Percentiles rank a stretch among this genome's conserved stretches.
phyloP scores from a whole-genome alignment of 495 filamentous ascomycete genomes.

The Diplogelasinospora grovesii region DNA sequence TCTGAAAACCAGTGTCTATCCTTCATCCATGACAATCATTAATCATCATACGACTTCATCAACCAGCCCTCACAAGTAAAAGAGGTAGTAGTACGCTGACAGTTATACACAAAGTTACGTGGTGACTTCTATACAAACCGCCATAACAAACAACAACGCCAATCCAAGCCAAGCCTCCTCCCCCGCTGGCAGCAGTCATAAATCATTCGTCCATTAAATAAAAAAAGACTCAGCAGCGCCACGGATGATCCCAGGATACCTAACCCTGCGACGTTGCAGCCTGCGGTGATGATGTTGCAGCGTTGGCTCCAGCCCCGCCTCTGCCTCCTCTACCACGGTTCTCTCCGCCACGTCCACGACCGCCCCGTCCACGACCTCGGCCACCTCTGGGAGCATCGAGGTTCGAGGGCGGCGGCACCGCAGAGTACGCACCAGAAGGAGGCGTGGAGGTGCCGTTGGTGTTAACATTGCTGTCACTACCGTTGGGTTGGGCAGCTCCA shows the following conservation, averaged over 20 bases:
- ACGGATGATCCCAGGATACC: background rate
- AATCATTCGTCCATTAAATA: background rate
- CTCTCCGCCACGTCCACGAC: conserved; percentile 17
- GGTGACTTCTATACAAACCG: too few relatives aligned
- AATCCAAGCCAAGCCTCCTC: too few relatives aligned
- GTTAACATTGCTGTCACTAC: conserved; percentile 18
- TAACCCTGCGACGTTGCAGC: conserved; percentile 2
- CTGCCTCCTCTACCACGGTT: conserved; percentile 18
- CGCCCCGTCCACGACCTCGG: conserved; percentile 29
- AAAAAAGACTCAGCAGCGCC: background rate
- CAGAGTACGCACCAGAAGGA: conserved; percentile 47
- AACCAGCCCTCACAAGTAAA: too few relatives aligned
- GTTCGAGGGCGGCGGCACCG: conserved; percentile 71
- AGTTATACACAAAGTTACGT: too few relatives aligned
- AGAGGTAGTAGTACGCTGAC: too few relatives aligned
- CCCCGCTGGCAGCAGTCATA: background rate
- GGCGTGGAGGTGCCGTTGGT: conserved; percentile 5
- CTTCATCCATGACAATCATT: too few relatives aligned
- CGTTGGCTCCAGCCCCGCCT: conserved; percentile 15
- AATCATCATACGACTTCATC: too few relatives aligned
- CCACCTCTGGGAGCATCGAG: conserved; percentile 47
- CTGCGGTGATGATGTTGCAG: conserved; percentile 1
- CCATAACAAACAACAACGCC: too few relatives aligned
- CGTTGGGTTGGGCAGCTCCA: conserved; percentile 16
- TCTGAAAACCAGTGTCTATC: too few relatives aligned